Conservation (phyloP, 2,329 filamentous ascomycete genomes). For the Alternaria sp. region DNA sequence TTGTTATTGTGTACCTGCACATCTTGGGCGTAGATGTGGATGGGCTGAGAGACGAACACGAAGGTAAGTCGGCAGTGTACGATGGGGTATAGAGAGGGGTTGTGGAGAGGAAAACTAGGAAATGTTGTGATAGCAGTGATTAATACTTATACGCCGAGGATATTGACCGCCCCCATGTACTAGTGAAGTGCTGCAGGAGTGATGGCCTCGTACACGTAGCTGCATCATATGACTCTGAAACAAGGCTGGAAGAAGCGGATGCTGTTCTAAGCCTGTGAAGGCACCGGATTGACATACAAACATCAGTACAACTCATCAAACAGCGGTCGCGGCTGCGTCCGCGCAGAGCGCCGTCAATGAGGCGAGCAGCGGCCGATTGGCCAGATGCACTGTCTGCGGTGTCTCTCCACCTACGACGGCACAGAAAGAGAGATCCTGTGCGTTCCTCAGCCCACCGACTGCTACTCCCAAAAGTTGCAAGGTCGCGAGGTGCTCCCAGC, state of each 20-base stretch:
- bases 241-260: slow-evolving; percentile 8
- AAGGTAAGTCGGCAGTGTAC: background rate
- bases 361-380: slow-evolving; percentile 16
- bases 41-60: background rate
- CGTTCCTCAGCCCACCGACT: slow-evolving; percentile 9
- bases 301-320: slow-evolving; percentile 17
- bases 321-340: slow-evolving; percentile 4
- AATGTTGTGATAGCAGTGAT: background rate
- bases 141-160: slow-evolving; percentile 16
- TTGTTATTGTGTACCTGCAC: slow-evolving; percentile 33
- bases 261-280: slow-evolving; percentile 10
- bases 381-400: slow-evolving; percentile 3
- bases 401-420: slow-evolving; percentile 11
- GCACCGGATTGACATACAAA: slow-evolving; percentile 12
- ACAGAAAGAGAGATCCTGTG: slow-evolving; percentile 10
- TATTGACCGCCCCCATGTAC: slow-evolving; percentile 4
- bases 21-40: slow-evolving; percentile 12
- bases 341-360: slow-evolving; percentile 14
- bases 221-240: slow-evolving; percentile 13
- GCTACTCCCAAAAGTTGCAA: background rate
- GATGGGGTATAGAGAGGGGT: slow-evolving; percentile 11
- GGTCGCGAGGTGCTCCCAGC: slow-evolving; percentile 14
- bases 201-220: slow-evolving; percentile 18
- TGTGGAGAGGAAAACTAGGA: slow-evolving; percentile 16
- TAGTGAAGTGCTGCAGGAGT: slow-evolving; percentile 15